Evolutionary conservation across 139 green algal species (phyloP).

Genomic region (Pycnococcus provasolii): DNA sequence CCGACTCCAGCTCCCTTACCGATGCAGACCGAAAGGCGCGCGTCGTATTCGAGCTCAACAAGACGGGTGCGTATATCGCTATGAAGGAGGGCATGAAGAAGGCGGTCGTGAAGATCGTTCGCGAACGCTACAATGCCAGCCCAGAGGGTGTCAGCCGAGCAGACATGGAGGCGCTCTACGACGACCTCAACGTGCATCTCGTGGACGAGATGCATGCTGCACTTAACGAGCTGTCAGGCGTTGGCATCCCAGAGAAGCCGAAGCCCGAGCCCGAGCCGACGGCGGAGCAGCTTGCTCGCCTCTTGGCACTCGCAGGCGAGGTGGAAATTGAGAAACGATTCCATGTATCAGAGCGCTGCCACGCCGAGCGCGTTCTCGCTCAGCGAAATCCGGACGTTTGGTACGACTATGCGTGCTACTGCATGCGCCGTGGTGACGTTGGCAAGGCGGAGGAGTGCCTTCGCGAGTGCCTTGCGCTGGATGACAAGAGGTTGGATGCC

Average conservation of each 20-base stretch:
- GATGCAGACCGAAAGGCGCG: too few species aligned
- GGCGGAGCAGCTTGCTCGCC: slow-evolving; percentile 1
- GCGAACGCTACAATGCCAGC: too few species aligned
- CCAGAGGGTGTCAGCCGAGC: too few species aligned
- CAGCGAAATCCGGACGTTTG: slow-evolving; percentile 19
- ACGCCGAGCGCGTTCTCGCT: neutral
- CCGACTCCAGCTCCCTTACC: too few species aligned
- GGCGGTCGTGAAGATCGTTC: too few species aligned
- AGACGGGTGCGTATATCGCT: too few species aligned
- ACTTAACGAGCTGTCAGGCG: slow-evolving; percentile 1
- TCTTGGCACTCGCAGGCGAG: slow-evolving; percentile 24
- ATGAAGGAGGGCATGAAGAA: too few species aligned
- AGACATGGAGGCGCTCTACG: slow-evolving; percentile 23
- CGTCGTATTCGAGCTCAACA: too few species aligned
- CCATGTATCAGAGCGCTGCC: neutral
- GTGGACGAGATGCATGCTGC: slow-evolving; percentile 29
- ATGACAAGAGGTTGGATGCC: slow-evolving; percentile 2
- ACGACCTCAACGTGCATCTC: slow-evolving; percentile 32
- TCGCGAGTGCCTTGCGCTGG: slow-evolving; percentile 21
- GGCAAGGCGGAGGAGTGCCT: slow-evolving; percentile 31
- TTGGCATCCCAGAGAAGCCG: neutral
- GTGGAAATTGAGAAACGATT: slow-evolving; percentile 22
- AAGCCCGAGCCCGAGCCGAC: neutral
- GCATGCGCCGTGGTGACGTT: slow-evolving; percentile 14
- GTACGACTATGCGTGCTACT: slow-evolving; percentile 31